A percentile compares a stretch with the other conserved stretches of the same genome.
Evolutionary conservation across 345 rosid species (phyloP).

Genomic region (Rhizophora apiculata): DNA sequence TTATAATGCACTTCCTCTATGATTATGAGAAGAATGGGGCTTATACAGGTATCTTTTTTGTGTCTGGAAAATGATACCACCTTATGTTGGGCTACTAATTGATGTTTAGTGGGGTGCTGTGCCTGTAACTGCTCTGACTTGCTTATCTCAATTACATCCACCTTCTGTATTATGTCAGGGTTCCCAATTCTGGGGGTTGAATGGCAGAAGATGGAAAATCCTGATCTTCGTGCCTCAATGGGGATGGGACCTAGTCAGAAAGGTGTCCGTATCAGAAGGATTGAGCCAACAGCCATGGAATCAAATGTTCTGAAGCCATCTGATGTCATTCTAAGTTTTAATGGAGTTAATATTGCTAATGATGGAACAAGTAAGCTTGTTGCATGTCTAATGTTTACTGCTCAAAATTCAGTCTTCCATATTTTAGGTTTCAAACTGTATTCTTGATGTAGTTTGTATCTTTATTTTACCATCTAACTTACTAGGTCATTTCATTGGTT

Average conservation of each 20-base stretch:
- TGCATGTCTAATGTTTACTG: not conserved
- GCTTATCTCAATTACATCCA: constrained; percentile 4
- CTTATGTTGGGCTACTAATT: not conserved
- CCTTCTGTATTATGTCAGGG: constrained; percentile 41
- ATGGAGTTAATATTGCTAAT: constrained; percentile 78
- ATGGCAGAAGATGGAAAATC: constrained; percentile 99
- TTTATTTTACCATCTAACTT: not conserved
- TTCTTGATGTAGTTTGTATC: not conserved
- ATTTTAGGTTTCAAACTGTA: not conserved
- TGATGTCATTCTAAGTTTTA: constrained; percentile 84
- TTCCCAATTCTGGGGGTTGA: constrained; percentile 92
- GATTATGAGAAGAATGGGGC: constrained; percentile 87
- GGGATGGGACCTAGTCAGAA: constrained; percentile 79
- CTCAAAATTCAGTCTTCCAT: not conserved
- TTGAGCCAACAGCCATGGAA: constrained; percentile 91
- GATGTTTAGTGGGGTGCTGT: not conserved
- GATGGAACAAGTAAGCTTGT: constrained; percentile 79
- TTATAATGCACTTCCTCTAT: constrained; percentile 71
- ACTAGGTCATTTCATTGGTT: too few relatives aligned
- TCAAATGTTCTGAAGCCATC: constrained; percentile 78
- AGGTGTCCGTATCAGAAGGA: constrained; percentile 89
- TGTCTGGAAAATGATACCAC: not conserved
- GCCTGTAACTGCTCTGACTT: not conserved
- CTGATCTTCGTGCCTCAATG: constrained; percentile 71
- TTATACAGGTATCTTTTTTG: constrained; percentile 58